Evolutionary conservation across 1,284 basidiomycete species (phyloP).

Genomic region (Cystobasidium sp.): DNA sequence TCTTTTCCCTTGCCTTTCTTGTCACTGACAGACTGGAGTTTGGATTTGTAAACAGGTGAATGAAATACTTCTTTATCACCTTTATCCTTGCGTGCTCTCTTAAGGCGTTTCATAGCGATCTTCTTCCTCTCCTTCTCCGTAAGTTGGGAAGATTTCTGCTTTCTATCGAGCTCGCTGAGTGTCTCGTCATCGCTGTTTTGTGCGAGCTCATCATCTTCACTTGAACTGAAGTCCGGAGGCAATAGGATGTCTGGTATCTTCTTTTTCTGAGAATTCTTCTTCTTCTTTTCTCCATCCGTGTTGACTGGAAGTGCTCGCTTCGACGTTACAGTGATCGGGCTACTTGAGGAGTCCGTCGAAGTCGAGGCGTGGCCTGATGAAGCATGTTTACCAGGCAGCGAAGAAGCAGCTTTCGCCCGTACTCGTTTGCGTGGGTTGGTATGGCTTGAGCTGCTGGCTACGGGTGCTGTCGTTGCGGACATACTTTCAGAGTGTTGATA

Average conservation of each 20-base stretch:
- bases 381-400: constrained; percentile 1
- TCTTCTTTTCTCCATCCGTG: neutral
- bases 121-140: constrained; percentile 21
- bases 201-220: constrained; percentile 19
- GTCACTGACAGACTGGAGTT: neutral
- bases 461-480: neutral
- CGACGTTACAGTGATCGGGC: constrained; percentile 5
- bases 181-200: neutral
- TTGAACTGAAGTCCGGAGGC: constrained; percentile 6
- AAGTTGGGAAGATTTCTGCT: constrained; percentile 1
- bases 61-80: constrained; percentile 3
- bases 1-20: neutral
- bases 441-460: neutral
- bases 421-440: constrained; percentile 10
- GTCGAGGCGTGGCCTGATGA: constrained; percentile 4
- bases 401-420: neutral
- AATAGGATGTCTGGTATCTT: neutral
- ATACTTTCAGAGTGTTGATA: neutral
- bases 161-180: neutral
- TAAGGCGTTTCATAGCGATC: constrained; percentile 26
- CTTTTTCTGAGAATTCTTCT: neutral
- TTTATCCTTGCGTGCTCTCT: constrained; percentile 28
- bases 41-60: neutral
- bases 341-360: constrained; percentile 5
- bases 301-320: neutral